Base-by-base conservation (phyloP, 768 basidiomycete genomes). In the Mycena metata region DNA sequence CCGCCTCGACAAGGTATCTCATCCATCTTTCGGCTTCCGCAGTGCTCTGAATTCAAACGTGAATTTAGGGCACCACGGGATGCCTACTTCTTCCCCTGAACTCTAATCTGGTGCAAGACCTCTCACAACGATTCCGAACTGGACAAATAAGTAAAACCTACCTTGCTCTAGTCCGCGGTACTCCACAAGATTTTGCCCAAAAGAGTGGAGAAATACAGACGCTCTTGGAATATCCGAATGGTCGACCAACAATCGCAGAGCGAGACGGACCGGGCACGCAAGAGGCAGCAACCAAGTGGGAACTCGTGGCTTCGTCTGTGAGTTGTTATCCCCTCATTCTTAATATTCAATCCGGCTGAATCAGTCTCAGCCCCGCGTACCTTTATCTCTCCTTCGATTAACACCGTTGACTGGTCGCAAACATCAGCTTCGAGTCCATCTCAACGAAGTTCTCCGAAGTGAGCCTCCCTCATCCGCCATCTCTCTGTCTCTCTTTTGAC, bases 351-450 rank as follows among this genome's bases (percentile, higher is more conserved):
- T 10, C 23, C 15, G 10, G 65, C 72, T 3, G 52, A 69, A 58
- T 72, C 75, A 61, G 24, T 46, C 15, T 55, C 47, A 84, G 81
- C 77, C 83, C 62, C 69, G 77, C 63, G 82, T 77, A 4, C 89
- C 90, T 21, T 61, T 91, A 33, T 86, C 89, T 2, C 81, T 93
- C 56, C 76, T 92, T 45, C 83, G 82, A 43, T 80, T 92, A 17
- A 82, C 79, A 13, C 82, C 90, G 21, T 77, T 85, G 56, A 91
- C 91, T 17, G 91, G 90, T 5, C 76, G 86, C 61, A 92, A 92
- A 75, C 91, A 92, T 64, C 91, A 92, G 72, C 84, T 92, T 36
- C 85, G 91, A n/a, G 80, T 91, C 16, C 91, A 92, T 67, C 75
- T 89, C 36, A 84, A 90, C 1, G 80, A 84, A 54, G 79, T 79